phyloP scores from a whole-genome alignment of 768 basidiomycete species.

The Galerina marginata region DNA sequence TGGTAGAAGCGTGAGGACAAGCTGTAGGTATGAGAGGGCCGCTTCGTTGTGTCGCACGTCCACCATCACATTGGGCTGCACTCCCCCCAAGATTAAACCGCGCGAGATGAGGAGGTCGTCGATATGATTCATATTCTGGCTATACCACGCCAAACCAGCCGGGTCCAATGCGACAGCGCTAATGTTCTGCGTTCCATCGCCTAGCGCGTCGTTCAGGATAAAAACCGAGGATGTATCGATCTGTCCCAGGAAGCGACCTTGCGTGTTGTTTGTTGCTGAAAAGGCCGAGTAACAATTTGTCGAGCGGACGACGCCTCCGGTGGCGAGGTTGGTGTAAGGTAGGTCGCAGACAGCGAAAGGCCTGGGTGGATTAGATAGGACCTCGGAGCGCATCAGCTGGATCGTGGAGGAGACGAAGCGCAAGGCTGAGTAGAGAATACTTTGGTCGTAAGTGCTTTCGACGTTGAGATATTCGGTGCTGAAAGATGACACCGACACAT shows the following conservation, averaged over 20 bases:
- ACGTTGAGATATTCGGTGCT: slow-evolving; percentile 16
- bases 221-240: slow-evolving; percentile 22
- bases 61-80: slow-evolving; percentile 8
- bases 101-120: slow-evolving; percentile 22
- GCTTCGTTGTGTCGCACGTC: slow-evolving; percentile 17
- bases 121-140: slow-evolving; percentile 7
- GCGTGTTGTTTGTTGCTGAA: slow-evolving; percentile 2
- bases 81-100: slow-evolving; percentile 21
- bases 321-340: slow-evolving; percentile 17
- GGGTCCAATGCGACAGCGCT: slow-evolving; percentile 16
- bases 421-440: not conserved
- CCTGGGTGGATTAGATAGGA: slow-evolving; percentile 7
- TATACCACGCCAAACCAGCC: slow-evolving; percentile 20
- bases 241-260: slow-evolving; percentile 19
- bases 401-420: slow-evolving; percentile 10
- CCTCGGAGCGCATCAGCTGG: slow-evolving; percentile 19
- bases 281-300: slow-evolving; percentile 15
- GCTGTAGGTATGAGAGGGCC: slow-evolving; percentile 26
- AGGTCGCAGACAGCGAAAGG: slow-evolving; percentile 13
- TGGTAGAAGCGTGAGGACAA: slow-evolving; percentile 21
- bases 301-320: slow-evolving; percentile 19
- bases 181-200: slow-evolving; percentile 19
- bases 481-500: slow-evolving; percentile 9
- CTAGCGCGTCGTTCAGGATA: slow-evolving; percentile 19
- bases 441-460: not conserved